These are phyloP conservation scores for Carpinus fangiana DNA, from an alignment of 306 rosid species.

Conservation along the genomic window DNA sequence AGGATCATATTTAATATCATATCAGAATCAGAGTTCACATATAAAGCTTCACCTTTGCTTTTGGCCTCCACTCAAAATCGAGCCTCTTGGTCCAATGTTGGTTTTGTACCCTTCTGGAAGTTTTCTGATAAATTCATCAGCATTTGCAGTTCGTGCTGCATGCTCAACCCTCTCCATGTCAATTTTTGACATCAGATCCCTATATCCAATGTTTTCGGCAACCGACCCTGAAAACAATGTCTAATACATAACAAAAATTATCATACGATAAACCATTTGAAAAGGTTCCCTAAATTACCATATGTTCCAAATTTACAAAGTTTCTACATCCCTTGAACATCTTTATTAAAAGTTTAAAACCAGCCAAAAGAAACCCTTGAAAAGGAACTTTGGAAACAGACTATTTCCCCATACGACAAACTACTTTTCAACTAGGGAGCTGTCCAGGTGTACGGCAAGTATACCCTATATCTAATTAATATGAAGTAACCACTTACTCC, in stretches of 20 bases:
- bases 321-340: background rate
- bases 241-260: slow-evolving; percentile 36
- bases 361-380: background rate
- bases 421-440: background rate
- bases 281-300: background rate
- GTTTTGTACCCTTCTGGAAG: slow-evolving; percentile 80
- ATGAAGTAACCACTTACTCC: background rate
- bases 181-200: slow-evolving; percentile 63
- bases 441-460: slow-evolving; percentile 6
- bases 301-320: background rate
- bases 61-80: slow-evolving; percentile 87
- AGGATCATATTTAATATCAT: background rate
- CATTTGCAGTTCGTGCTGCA: slow-evolving; percentile 78
- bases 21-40: slow-evolving; percentile 16
- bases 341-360: background rate
- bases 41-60: slow-evolving; percentile 68
- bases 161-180: slow-evolving; percentile 70
- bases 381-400: background rate
- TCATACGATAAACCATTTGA: slow-evolving; percentile 7
- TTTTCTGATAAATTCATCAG: slow-evolving; percentile 71
- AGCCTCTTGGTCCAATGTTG: slow-evolving; percentile 88
- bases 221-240: slow-evolving; percentile 88
- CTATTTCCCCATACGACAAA: background rate
- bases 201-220: slow-evolving; percentile 88
- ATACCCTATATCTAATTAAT: background rate